Base-by-base conservation (phyloP, 1,284 basidiomycete genomes). In the Coniferiporia weirii region DNA sequence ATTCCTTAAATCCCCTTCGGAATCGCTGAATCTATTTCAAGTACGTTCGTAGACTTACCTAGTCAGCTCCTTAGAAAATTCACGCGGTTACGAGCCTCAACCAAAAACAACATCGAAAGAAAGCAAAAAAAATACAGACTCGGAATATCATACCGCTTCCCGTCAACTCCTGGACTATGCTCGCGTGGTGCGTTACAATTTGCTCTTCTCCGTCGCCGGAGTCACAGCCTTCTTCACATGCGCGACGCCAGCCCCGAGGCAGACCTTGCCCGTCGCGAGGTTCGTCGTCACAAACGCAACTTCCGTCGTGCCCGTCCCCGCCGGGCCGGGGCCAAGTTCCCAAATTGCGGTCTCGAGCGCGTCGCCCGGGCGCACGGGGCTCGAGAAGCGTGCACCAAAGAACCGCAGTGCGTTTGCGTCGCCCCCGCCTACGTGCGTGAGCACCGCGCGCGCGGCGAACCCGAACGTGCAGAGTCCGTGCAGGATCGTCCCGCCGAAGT, bases 381-480 rank as follows among this genome's bases (percentile, higher is more conserved):
- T 79, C 0, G 89, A 91, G 75, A 93, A 93, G 38, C 87, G 77
- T 40, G 80, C 84, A 6, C 85, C 84, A 66, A 88, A 87, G 66
- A 82, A 78, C 61, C 78, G 82, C 61, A 93, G 75, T 4, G 84
- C 75, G 1, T 73, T 74, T 0, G 86, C 78, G 64, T 89, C 80
- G 44, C 79, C 79, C 0, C 76, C 78, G 0, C 81, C 87, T 20
- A 86, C 76, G 4, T 78, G 76, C 53, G 79, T 77, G 59, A 93
- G 76, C 49, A 93, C 71, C 0, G 81, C 87, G 44, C 91, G 84
- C 1, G 89, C 91, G 7, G 78, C 87, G 67, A 91, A 91, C 5
- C 90, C 91, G 68, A 80, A 91, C 0, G 85, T 83, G 13, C 84
- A 82, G 20, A 93, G 76, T n/a, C 91, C 91, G 67, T 93, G 91